Base-by-base conservation (phyloP, 2,329 filamentous ascomycete species). In the Raffaelea deltoideospora region DNA sequence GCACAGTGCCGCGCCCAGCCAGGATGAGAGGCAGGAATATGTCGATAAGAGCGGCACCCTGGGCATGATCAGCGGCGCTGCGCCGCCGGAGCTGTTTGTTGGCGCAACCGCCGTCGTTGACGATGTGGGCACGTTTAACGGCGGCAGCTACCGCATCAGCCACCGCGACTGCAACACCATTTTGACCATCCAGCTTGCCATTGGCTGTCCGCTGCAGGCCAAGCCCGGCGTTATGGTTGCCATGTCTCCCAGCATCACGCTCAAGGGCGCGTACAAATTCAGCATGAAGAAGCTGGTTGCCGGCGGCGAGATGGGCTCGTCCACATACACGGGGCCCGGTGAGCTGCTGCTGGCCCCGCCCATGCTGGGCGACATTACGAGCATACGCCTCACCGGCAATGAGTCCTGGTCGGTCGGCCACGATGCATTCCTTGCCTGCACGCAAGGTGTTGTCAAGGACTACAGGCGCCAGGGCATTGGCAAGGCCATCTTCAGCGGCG, bases 111-210 rank as follows among this genome's bases (percentile, higher is more conserved):
- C 78, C 1, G 68, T 70, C 1, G 64, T 74, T 22, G 90, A 96
- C 55, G 87, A 94, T 47, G 74, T 93, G 2, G 90, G 90, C n/a
- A 90, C 81, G 0, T 98, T 96, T 64, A 96, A 96, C 53, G 90
- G 90, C 14, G 90, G 90, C 11, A 88, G 82, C 51, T 98, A 88
- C 54, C 72, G 90, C 31, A 86, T 96, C 52, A 90, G 83, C 50
- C 90, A 98, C 53, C 71, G 90, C 18, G 86, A 95, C 55, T 79
- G 75, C 40, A 98, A 96, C 55, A 86, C 82, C 1, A 79, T 95
- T 46, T 58, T 95, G 43, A 96, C 87, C 0, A 59, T 95, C 18
- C 88, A 95, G 55, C 61, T 96, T 32, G 88, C 88, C 11, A 80
- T 90, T 54, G 86, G 86, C 3, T 93, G 84, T 49, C 88, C 88